Evolutionary conservation across 192 early-diverging fungal species (phyloP).

Genomic region (Geranomyces variabilis): DNA sequence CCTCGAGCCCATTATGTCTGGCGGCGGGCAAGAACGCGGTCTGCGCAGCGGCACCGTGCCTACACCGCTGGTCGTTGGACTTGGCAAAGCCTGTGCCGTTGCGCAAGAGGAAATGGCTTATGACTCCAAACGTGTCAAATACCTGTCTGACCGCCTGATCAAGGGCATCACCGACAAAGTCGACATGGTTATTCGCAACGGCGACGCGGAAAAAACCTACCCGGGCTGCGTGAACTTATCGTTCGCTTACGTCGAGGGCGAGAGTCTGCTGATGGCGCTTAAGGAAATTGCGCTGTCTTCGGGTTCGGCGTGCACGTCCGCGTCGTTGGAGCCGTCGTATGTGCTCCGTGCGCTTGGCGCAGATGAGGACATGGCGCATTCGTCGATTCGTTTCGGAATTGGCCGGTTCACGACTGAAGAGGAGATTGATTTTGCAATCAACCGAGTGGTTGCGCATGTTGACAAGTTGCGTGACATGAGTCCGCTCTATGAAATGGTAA

Average conservation of each 20-base stretch:
- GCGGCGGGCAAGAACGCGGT: slow-evolving; percentile 96
- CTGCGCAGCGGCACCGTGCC: slow-evolving; percentile 94
- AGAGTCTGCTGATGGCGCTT: slow-evolving; percentile 95
- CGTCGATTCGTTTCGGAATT: slow-evolving; percentile 93
- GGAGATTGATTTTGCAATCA: slow-evolving; percentile 89
- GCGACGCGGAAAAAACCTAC: slow-evolving; percentile 76
- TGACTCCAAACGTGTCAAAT: slow-evolving; percentile 73
- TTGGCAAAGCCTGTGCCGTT: slow-evolving; percentile 86
- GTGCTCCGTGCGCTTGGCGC: slow-evolving; percentile 96
- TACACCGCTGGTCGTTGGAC: slow-evolving; percentile 83
- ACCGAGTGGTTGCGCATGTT: slow-evolving; percentile 80
- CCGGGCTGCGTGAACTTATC: slow-evolving; percentile 95
- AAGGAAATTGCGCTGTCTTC: slow-evolving; percentile 97
- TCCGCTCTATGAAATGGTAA: slow-evolving; percentile 97
- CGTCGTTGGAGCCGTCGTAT: slow-evolving; percentile 93
- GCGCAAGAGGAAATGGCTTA: slow-evolving; percentile 81
- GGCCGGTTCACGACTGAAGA: slow-evolving; percentile 95
- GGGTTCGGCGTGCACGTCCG: slow-evolving; percentile 94
- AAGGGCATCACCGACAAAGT: slow-evolving; percentile 79
- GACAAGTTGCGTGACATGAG: slow-evolving; percentile 90
- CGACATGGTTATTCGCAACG: slow-evolving; percentile 85
- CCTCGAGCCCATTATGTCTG: slow-evolving; percentile 85
- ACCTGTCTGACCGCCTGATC: slow-evolving; percentile 78
- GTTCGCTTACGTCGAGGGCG: slow-evolving; percentile 96
- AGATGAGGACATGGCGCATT: slow-evolving; percentile 96